phyloP scores from a whole-genome alignment of 2,329 filamentous ascomycete species.

The Claviceps sp. region DNA sequence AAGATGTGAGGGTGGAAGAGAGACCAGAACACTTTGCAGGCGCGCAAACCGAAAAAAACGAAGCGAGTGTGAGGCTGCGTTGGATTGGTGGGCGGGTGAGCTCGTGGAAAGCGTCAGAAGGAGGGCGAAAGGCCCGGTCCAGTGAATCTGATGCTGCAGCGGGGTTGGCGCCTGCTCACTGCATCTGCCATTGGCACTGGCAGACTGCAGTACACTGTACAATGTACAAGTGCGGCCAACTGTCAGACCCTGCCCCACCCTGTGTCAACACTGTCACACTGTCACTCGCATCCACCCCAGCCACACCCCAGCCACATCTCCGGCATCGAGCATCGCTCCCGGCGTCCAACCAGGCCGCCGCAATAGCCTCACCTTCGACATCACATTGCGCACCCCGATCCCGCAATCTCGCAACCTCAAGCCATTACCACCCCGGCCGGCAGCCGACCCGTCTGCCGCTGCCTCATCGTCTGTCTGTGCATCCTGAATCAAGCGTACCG shows the following conservation, averaged over 20 bases:
- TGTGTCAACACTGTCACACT: not conserved
- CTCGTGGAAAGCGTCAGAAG: constrained; percentile 8
- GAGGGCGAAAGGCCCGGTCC: constrained; percentile 3
- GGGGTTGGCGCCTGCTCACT: not conserved
- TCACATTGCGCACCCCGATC: not conserved
- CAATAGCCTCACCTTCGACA: not conserved
- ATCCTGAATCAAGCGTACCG: not conserved
- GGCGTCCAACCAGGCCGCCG: not conserved
- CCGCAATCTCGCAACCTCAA: not conserved
- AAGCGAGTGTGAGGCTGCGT: not conserved
- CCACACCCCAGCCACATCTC: not conserved
- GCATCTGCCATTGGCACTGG: not conserved
- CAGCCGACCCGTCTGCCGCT: not conserved
- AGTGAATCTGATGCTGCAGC: not conserved
- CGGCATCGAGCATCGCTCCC: not conserved
- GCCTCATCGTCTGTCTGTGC: not conserved
- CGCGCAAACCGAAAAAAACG: not conserved
- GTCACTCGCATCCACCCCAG: not conserved
- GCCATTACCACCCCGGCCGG: not conserved
- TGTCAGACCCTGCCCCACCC: not conserved
- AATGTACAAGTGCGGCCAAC: not conserved
- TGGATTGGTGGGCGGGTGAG: constrained; percentile 2
- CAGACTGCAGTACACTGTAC: no score
- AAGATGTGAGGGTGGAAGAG: not conserved
- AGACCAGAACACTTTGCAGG: not conserved